A percentile compares a stretch with the other conserved stretches of the same genome.
Evolutionary conservation across 177 flowering plant species (phyloP).

Genomic region (Vitis hybrid): DNA sequence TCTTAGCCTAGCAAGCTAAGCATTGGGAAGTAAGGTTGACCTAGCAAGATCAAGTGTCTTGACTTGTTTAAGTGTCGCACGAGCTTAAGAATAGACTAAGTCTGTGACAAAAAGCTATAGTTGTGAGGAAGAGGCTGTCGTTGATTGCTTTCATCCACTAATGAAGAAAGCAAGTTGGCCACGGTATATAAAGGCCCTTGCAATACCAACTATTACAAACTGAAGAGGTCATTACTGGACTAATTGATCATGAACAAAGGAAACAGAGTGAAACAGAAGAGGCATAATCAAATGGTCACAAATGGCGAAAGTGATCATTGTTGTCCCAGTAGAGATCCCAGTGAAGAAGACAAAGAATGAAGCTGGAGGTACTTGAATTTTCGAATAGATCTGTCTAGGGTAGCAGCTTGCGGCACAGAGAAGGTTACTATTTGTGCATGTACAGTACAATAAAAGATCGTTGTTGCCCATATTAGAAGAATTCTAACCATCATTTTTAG

Average conservation of each 20-base stretch:
- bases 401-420: conserved; percentile 22
- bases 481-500: conserved; percentile 34
- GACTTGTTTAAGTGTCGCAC: no score
- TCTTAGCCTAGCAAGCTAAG: no score
- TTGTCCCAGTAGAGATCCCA: neutral
- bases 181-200: conserved; percentile 2
- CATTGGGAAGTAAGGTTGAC: no score
- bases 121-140: conserved; percentile 4
- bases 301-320: conserved; percentile 15
- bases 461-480: conserved; percentile 39
- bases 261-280: no score
- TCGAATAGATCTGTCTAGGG: conserved; percentile 20
- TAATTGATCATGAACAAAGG: no score
- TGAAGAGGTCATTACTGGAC: neutral
- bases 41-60: no score
- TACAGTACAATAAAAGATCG: conserved; percentile 32
- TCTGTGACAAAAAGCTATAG: neutral
- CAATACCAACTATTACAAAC: conserved; percentile 1
- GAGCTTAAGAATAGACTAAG: no score
- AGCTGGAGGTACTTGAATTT: conserved; percentile 24
- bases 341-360: conserved; percentile 26
- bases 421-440: conserved; percentile 34
- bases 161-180: conserved; percentile 12
- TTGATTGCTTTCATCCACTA: conserved; percentile 11
- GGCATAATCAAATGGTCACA: conserved; percentile 7